Evolutionary conservation across 352 stramenopile species (phyloP).

Genomic region (Phytopythium boreale): DNA sequence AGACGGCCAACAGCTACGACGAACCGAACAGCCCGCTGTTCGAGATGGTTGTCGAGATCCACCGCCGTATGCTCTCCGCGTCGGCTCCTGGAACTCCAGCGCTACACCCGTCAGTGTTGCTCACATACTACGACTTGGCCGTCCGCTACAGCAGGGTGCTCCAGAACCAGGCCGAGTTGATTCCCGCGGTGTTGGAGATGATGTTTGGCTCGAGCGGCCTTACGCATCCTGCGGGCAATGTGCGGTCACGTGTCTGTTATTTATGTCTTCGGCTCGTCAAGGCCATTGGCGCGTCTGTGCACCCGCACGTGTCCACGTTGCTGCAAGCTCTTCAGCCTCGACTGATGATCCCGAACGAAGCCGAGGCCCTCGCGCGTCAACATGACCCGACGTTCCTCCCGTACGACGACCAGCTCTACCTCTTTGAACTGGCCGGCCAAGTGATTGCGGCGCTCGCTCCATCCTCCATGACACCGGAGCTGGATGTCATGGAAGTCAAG

Average conservation of each 20-base stretch:
- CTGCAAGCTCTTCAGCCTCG: constrained; percentile 62
- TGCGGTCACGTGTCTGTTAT: constrained; percentile 84
- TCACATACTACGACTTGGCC: constrained; percentile 82
- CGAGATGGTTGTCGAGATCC: constrained; percentile 65
- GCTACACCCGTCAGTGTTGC: constrained; percentile 51
- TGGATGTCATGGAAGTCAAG: constrained; percentile 54
- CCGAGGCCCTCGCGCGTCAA: constrained; percentile 27
- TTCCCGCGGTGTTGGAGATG: constrained; percentile 69
- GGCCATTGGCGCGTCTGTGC: constrained; percentile 53
- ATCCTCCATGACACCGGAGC: constrained; percentile 16
- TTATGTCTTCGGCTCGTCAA: constrained; percentile 82
- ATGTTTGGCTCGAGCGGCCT: constrained; percentile 82
- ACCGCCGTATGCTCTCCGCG: constrained; percentile 50
- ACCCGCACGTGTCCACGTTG: constrained; percentile 78
- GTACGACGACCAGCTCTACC: constrained; percentile 78
- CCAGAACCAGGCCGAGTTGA: constrained; percentile 60
- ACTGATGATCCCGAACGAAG: constrained; percentile 49
- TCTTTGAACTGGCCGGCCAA: constrained; percentile 84
- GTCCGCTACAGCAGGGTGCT: constrained; percentile 76
- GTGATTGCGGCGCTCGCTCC: constrained; percentile 66
- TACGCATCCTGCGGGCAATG: constrained; percentile 44
- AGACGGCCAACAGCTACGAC: constrained; percentile 59
- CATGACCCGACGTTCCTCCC: constrained; percentile 53
- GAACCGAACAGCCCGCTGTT: constrained; percentile 63
- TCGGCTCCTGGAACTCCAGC: constrained; percentile 17